phyloP scores from a whole-genome alignment of 1,139 yeast species.

The Debaryomyces singareniensis region DNA sequence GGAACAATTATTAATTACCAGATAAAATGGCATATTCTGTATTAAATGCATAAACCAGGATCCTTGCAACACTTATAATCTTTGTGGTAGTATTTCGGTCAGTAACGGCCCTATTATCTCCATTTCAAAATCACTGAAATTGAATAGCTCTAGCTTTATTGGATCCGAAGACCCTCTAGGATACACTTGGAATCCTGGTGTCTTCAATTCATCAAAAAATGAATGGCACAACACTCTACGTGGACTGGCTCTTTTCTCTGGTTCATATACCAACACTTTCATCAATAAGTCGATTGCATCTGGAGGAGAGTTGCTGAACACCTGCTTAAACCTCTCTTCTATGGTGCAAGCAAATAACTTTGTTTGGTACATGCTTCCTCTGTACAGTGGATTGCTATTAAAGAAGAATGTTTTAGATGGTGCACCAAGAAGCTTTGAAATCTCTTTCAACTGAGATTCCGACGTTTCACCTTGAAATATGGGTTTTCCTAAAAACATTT shows the following conservation, averaged over 20 bases:
- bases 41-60: too few relatives aligned
- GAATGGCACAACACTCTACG: constrained; percentile 63
- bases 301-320: constrained; percentile 63
- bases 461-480: constrained; percentile 79
- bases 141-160: constrained; percentile 40
- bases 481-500: constrained; percentile 76
- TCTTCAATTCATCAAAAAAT: constrained; percentile 64
- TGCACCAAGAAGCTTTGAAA: constrained; percentile 68
- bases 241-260: constrained; percentile 61
- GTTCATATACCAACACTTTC: constrained; percentile 68
- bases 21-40: too few relatives aligned
- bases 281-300: constrained; percentile 66
- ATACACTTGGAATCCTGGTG: constrained; percentile 48
- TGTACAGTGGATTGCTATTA: constrained; percentile 66
- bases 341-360: constrained; percentile 59
- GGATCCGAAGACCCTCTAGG: constrained; percentile 47
- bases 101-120: constrained; percentile 41
- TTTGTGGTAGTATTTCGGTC: constrained; percentile 25
- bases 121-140: constrained; percentile 49
- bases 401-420: constrained; percentile 71
- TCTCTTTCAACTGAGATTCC: constrained; percentile 67
- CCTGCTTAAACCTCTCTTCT: constrained; percentile 59
- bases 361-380: constrained; percentile 67
- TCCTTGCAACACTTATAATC: too few relatives aligned
- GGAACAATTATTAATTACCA: too few relatives aligned